Base-by-base conservation (phyloP, 192 early-diverging fungal species). In the Pilobolus umbonatus region DNA sequence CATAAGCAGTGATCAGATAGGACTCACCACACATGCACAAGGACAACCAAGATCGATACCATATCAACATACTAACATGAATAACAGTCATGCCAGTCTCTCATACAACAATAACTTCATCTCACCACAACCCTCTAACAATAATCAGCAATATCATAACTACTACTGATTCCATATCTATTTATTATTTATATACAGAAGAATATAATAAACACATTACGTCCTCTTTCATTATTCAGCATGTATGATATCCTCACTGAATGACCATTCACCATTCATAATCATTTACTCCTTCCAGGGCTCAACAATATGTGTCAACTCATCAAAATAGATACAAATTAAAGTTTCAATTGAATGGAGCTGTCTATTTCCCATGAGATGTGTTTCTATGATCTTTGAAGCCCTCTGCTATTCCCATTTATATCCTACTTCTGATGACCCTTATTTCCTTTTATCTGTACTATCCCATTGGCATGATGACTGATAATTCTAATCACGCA, bases 1-100 rank as follows among this genome's bases (percentile, higher is more conserved):
- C 6, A 31, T 50, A 12, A n/a, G 30, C 10, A 65, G 62, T 44
- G 62, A 65, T 52, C 57, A 47, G 19, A 22, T 29, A 4, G 57
- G 34, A 3, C 44, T 59, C 29, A 48, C 45, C 1, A 35, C 19
- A 10, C 15, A 59, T 24, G 57, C 57, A 15, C 57, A 59, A 32
- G 19, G 19, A 9, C 57, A 59, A 22, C 57, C 57, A 22, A 48
- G 45, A 22, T 35, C 57, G 12, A 29, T 17, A 26, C 11, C 43
- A 38, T 55, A 55, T 40, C 14, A 46, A 5, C 22, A 58, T 32
- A 31, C 31, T 32, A 58, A 45, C 55, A 56, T 11, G 11, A 42
- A 24, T 22, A 54, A 32, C 32, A 29, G 11, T 51, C 25, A 7
- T 51, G 29, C 38, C n/a, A 30, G 39, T 15, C 7, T 15, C 51